Percentiles rank a stretch among this genome's conserved stretches.
These are phyloP conservation scores for Coprinellus aureogranulatus DNA, from an alignment of 768 basidiomycete species.

Conservation along the genomic window DNA sequence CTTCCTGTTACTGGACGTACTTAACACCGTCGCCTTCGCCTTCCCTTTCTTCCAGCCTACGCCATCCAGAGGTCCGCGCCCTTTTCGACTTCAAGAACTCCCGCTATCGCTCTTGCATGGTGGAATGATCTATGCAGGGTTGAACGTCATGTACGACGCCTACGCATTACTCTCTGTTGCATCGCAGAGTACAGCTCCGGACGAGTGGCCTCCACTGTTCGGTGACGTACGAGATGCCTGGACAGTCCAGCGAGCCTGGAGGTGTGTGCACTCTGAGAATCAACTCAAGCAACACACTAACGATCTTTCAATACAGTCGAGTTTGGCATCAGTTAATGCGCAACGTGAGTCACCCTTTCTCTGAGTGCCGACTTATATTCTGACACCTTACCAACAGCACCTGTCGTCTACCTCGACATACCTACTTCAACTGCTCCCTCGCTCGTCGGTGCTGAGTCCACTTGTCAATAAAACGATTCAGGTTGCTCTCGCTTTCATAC, in stretches of 20 bases:
- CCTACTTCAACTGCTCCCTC: background rate
- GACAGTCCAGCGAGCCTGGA: background rate
- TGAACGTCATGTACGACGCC: background rate
- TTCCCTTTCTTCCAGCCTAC: background rate
- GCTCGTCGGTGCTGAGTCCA: background rate
- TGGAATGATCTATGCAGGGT: background rate
- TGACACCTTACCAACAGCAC: background rate
- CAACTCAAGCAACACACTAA: too few relatives aligned
- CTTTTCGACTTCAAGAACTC: background rate
- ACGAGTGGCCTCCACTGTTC: background rate
- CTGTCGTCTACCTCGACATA: background rate
- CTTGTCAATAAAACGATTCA: background rate
- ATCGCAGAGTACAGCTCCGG: background rate
- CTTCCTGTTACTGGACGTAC: background rate
- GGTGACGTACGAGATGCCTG: background rate
- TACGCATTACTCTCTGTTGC: background rate
- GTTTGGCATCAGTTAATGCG: constrained; percentile 2
- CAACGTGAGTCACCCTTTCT: background rate
- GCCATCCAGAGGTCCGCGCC: background rate
- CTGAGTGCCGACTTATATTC: background rate
- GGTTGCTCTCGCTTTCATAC: background rate
- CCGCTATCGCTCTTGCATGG: background rate
- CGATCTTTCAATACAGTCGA: too few relatives aligned
- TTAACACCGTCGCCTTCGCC: background rate
- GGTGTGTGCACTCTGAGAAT: too few relatives aligned